phyloP scores from a whole-genome alignment of 2,329 filamentous ascomycete genomes.

The Cladosporium cucumerinum region DNA sequence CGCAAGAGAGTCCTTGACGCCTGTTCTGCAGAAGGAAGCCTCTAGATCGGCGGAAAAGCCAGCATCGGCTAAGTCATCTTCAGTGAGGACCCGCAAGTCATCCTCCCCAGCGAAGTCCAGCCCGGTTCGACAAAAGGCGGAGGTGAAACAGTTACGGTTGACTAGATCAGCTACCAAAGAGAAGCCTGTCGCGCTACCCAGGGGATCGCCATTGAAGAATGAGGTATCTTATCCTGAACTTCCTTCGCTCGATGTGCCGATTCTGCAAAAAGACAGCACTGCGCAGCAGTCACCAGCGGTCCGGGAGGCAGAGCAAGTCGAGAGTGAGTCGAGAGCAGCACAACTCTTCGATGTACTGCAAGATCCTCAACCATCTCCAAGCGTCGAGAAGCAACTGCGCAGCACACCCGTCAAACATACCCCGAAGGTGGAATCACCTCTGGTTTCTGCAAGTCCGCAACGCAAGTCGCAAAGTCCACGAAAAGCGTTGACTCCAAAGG shows the following conservation, averaged over 20 bases:
- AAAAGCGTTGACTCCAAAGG: conserved; percentile 1
- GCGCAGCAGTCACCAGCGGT: background rate
- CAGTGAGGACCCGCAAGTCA: conserved; percentile 20
- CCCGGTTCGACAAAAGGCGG: background rate
- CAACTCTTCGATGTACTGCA: conserved; percentile 23
- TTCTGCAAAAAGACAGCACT: background rate
- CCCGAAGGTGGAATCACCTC: conserved; percentile 15
- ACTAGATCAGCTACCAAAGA: conserved; percentile 10
- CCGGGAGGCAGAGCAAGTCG: conserved; percentile 8
- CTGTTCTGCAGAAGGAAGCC: conserved; percentile 33
- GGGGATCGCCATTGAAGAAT: conserved; percentile 19
- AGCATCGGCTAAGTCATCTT: conserved; percentile 11
- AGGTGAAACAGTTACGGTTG: conserved; percentile 1
- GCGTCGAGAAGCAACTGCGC: conserved; percentile 28
- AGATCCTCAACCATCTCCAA: conserved; percentile 26
- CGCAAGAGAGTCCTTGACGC: conserved; percentile 34
- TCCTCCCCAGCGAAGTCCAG: conserved; percentile 3
- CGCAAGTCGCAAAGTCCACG: conserved; percentile 14
- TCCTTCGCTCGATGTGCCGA: conserved; percentile 14
- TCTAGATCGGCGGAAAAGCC: conserved; percentile 28
- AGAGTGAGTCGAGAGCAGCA: conserved; percentile 17
- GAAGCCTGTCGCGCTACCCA: background rate
- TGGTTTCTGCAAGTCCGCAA: background rate
- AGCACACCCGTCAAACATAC: conserved; percentile 23
- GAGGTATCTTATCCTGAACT: conserved; percentile 25